Base-by-base conservation (phyloP, 768 basidiomycete species). In the Crucibulum laeve region DNA sequence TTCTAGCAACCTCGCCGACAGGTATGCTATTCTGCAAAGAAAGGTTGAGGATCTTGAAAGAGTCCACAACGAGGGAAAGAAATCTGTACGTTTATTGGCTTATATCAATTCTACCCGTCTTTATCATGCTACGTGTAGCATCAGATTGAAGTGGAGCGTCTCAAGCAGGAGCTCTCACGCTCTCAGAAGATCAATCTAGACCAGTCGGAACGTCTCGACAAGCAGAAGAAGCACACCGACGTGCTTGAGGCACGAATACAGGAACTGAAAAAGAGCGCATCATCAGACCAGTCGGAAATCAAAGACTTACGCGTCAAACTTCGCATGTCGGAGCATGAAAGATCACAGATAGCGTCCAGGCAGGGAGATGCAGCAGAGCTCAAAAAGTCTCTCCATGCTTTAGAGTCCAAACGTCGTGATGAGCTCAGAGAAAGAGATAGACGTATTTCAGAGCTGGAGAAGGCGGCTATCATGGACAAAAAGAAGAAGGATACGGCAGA, bases 11-110 rank as follows among this genome's bases (percentile, higher is more conserved):
- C 48, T 53, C 2, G 59, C 56, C 5, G 81, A 85, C 43, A 70
- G 75, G 15, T 80, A 80, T 51, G 69, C 72, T 5, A 46, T 59
- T 13, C 71, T 87, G 17, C 76, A 84, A 55, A 71, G 69, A 48
- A 82, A 82, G 51, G 71, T 89, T 0, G 79, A 83, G 25, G 78
- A 83, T 13, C 57, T 86, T 4, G 80, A 87, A 61, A 63, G 60
- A 43, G 58, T 80, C n/a, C 82, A 83, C 53, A 60, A 69, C 28
- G 82, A 86, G 3, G 76, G 74, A 45, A 87, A 85, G 74, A 81
- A 75, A 67, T 45, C 68, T 38, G 86, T 87, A 56, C 51, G 79
- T 62, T 7, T 21, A 19, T 18, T 30, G 34, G 1, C 41, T 33
- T 30, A 4, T 25, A 34, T 25, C 11, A 37, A 11, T 18, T 13